These are phyloP conservation scores for Populus hybrid DNA, from an alignment of 441 rosid genomes.

Conservation along the genomic window DNA sequence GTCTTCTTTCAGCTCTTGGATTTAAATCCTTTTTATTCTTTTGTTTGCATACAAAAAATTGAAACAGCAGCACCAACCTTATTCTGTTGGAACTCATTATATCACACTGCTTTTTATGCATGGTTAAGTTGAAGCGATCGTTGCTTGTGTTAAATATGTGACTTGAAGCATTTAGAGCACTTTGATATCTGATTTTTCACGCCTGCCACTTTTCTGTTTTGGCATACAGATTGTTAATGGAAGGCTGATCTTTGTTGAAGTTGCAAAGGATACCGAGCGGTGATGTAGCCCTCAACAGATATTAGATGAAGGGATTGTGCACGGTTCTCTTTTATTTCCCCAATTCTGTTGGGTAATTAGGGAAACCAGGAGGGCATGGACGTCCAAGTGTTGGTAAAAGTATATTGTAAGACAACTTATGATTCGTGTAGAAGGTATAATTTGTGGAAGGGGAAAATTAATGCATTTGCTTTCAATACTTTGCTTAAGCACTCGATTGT, in stretches of 20 bases:
- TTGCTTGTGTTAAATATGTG: not conserved
- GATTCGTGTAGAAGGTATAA: not conserved
- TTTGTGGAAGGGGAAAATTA: not conserved
- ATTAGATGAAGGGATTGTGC: not conserved
- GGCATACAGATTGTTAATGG: conserved; percentile 38
- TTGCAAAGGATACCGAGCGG: conserved; percentile 21
- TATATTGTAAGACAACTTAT: not conserved
- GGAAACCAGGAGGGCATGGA: not conserved
- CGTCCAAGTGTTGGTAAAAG: not conserved
- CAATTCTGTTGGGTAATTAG: not conserved
- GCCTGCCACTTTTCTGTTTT: not conserved
- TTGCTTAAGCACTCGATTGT: not conserved
- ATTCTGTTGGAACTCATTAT: not conserved
- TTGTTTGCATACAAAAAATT: not conserved
- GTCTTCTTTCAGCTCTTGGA: not conserved
- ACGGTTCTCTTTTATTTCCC: not conserved
- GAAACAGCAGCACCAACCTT: not conserved
- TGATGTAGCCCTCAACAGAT: not conserved
- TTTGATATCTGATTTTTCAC: not conserved
- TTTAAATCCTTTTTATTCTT: not conserved
- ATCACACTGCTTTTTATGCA: not conserved
- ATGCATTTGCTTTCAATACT: not conserved
- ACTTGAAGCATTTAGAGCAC: not conserved
- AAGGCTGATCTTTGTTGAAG: conserved; percentile 47
- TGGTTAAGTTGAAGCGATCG: not conserved